Conservation (phyloP, 2,329 filamentous ascomycete species). For the Hypomyces rosellus region DNA sequence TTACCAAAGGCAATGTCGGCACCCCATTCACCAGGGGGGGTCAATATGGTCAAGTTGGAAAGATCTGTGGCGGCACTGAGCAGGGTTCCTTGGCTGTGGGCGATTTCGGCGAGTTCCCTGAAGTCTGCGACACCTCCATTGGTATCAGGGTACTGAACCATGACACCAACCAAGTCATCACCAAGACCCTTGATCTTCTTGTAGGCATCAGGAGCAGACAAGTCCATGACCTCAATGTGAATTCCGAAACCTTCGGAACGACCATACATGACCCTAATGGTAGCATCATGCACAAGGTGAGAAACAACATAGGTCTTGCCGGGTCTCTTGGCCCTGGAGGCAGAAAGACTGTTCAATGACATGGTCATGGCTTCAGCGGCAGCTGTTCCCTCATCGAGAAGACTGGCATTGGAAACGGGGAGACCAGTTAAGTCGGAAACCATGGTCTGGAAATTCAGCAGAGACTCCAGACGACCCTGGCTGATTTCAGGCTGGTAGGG, state of each 20-base stretch:
- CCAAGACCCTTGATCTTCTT: slow-evolving; percentile 66
- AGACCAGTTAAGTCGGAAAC: slow-evolving; percentile 82
- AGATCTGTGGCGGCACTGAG: slow-evolving; percentile 88
- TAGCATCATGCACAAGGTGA: slow-evolving; percentile 76
- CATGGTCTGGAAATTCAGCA: slow-evolving; percentile 94
- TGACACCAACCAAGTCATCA: slow-evolving; percentile 76
- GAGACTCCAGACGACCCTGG: slow-evolving; percentile 83
- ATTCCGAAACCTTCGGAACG: slow-evolving; percentile 91
- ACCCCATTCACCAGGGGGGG: slow-evolving; percentile 87
- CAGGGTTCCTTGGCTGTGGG: slow-evolving; percentile 71
- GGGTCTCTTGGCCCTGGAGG: slow-evolving; percentile 63
- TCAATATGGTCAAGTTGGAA: slow-evolving; percentile 77
- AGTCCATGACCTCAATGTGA: slow-evolving; percentile 65
- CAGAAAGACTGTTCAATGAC: slow-evolving; percentile 69
- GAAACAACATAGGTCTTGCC: slow-evolving; percentile 83
- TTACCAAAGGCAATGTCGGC: slow-evolving; percentile 94
- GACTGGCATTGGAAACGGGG: slow-evolving; percentile 81
- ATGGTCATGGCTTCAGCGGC: slow-evolving; percentile 95
- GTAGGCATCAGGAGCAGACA: slow-evolving; percentile 55
- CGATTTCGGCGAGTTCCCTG: slow-evolving; percentile 63
- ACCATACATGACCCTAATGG: slow-evolving; percentile 73
- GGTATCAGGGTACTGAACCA: slow-evolving; percentile 94
- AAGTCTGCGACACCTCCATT: slow-evolving; percentile 75
- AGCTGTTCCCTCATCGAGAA: slow-evolving; percentile 86
- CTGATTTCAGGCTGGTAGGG: slow-evolving; percentile 97